Base-by-base conservation (phyloP, 2,329 filamentous ascomycete genomes). In the Aspergillus awamori region DNA sequence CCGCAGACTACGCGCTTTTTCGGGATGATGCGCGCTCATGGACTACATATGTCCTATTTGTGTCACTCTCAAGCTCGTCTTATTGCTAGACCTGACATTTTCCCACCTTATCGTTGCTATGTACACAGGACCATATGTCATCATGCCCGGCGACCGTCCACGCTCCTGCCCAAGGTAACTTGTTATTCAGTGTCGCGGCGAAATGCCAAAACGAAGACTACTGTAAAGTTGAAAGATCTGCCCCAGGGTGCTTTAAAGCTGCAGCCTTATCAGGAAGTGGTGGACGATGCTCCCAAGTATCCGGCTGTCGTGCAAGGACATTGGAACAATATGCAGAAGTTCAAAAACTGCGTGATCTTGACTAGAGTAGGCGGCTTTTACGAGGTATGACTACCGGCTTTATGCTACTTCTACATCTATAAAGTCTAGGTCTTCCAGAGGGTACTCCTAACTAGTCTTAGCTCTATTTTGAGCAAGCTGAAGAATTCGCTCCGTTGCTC, bases 351-450 rank as follows among this genome's bases (percentile, higher is more conserved):
- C 77, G 90, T 99, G 41, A 77, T 99, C 7, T 80, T 99, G 62
- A 99, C 95, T 4, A 87, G 94, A 59, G 93, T 99, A 28, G 95
- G 95, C 59, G 89, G 93, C 62, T 99, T 99, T 78, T 99, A 98
- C 77, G 95, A 99, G 78, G 83, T 83, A 76, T 48, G 70, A 28
- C 43, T 43, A 41, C 41, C 13, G n/a, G 4, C 24, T 38, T 22
- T 20, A 22, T 39, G 2, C 8, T 20, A 8, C 26, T 26, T 15
- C 3, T 24, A 15, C 4, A 24, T 48, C 3, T 6, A 43, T 13
- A 13, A 15, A 28, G 6, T 41, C 11, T 13, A 20, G 1, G 8
- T 30, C 2, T n/a, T n/a, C 10, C 11, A 13, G 20, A 15, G 2
- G 4, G 13, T 43, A 43, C 20, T 61, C 26, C 63, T 64, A 49